Percentiles rank a stretch among this genome's conserved stretches.
Evolutionary conservation across 1,139 yeast genomes (phyloP).

Genomic region (Pichia sp.): DNA sequence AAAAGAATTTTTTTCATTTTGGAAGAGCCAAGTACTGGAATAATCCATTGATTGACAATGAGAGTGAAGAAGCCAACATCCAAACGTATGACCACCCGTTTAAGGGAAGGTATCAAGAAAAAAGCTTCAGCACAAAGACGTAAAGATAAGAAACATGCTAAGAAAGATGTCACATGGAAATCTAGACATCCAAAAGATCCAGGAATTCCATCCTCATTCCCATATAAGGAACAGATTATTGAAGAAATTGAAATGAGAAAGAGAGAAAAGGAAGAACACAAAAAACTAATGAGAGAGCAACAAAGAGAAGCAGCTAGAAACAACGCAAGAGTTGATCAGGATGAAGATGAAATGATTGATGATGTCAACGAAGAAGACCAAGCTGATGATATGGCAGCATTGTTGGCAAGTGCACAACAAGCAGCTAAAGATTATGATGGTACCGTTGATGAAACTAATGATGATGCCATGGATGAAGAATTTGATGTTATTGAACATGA

Average conservation of each 20-base stretch:
- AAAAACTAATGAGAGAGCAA: slow-evolving; percentile 27
- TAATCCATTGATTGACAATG: slow-evolving; percentile 17
- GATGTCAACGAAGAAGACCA: slow-evolving; percentile 34
- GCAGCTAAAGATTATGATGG: slow-evolving; percentile 72
- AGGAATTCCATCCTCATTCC: slow-evolving; percentile 92
- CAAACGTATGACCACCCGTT: slow-evolving; percentile 82
- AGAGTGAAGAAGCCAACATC: slow-evolving; percentile 60
- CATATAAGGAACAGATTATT: slow-evolving; percentile 79
- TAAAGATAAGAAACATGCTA: slow-evolving; percentile 72
- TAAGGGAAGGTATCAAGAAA: slow-evolving; percentile 94
- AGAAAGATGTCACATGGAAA: slow-evolving; percentile 91
- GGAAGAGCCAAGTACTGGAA: too few species aligned
- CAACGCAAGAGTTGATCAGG: slow-evolving; percentile 22
- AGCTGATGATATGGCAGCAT: slow-evolving; percentile 63
- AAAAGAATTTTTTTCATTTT: too few species aligned
- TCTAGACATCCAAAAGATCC: slow-evolving; percentile 78
- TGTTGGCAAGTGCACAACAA: slow-evolving; percentile 79
- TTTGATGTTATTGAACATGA: slow-evolving; percentile 44
- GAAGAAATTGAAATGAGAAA: slow-evolving; percentile 73
- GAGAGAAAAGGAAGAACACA: slow-evolving; percentile 48
- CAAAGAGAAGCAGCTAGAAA: slow-evolving; percentile 35
- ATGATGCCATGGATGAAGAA: slow-evolving; percentile 23
- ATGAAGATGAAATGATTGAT: slow-evolving; percentile 30
- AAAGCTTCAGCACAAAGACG: slow-evolving; percentile 89
- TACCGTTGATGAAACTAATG: slow-evolving; percentile 33